Conservation (phyloP, 2,329 filamentous ascomycete genomes). For the Ramularia endophylla region DNA sequence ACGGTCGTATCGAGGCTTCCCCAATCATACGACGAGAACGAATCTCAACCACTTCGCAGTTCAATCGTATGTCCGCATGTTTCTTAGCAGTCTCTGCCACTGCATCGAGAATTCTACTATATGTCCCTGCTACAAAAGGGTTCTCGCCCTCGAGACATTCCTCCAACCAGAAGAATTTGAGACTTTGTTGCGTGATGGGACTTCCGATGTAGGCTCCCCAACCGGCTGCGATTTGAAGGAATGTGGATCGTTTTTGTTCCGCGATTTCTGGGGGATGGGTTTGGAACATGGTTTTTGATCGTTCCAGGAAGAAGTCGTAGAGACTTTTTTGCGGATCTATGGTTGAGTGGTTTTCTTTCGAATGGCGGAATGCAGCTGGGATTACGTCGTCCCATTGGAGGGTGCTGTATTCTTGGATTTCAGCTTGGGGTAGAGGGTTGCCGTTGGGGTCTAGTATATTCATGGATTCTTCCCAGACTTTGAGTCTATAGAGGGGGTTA, state of each 20-base stretch:
- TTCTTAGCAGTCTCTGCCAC: slow-evolving; percentile 54
- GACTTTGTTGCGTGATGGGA: slow-evolving; percentile 57
- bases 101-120: slow-evolving; percentile 52
- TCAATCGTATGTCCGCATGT: slow-evolving; percentile 50
- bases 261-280: slow-evolving; percentile 32
- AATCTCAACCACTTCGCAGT: slow-evolving; percentile 42
- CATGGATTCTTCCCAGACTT: slow-evolving; percentile 50
- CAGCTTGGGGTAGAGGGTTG: slow-evolving; percentile 40
- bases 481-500: too few relatives aligned
- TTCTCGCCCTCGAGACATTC: slow-evolving; percentile 70
- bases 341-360: slow-evolving; percentile 50
- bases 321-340: slow-evolving; percentile 51
- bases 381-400: slow-evolving; percentile 60
- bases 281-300: slow-evolving; percentile 39
- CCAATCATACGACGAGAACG: too few relatives aligned
- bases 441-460: slow-evolving; percentile 55
- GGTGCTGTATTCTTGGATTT: slow-evolving; percentile 37
- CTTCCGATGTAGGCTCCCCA: slow-evolving; percentile 70
- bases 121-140: slow-evolving; percentile 57
- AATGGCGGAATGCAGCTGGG: slow-evolving; percentile 60
- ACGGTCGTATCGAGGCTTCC: too few relatives aligned
- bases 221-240: slow-evolving; percentile 52
- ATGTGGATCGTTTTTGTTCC: slow-evolving; percentile 43
- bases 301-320: slow-evolving; percentile 51
- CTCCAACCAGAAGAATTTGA: slow-evolving; percentile 73